phyloP scores from a whole-genome alignment of 768 basidiomycete species.

The Tricholoma flavovirens region DNA sequence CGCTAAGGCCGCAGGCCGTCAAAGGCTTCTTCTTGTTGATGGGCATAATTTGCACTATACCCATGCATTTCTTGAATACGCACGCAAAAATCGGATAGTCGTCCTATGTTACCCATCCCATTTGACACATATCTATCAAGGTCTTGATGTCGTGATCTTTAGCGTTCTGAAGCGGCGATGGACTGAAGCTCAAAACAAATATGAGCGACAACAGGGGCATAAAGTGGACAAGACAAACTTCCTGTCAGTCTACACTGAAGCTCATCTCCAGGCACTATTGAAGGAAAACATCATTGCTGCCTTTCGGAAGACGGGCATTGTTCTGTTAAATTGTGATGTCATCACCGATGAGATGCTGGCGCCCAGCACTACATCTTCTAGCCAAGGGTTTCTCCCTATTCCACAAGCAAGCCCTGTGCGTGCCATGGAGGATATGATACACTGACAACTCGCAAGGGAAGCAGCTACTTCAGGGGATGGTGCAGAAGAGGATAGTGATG shows the following conservation, averaged over 20 bases:
- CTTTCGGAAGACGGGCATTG: too few species aligned
- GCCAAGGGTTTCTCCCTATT: conserved; percentile 15
- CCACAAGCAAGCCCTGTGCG: conserved; percentile 15
- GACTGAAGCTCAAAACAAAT: conserved; percentile 15
- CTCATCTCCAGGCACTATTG: conserved; percentile 19
- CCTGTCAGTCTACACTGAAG: conserved; percentile 1
- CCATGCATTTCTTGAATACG: neutral
- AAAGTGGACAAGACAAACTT: too few species aligned
- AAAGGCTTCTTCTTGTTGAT: conserved; percentile 21
- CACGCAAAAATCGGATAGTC: conserved; percentile 25
- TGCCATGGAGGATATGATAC: too few species aligned
- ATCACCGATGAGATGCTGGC: too few species aligned
- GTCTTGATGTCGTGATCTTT: too few species aligned
- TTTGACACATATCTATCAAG: too few species aligned
- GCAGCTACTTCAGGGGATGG: too few species aligned
- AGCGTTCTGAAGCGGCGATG: conserved; percentile 24
- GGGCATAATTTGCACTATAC: neutral
- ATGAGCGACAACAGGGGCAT: conserved; percentile 4
- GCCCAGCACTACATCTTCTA: conserved; percentile 18
- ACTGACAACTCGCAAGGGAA: too few species aligned
- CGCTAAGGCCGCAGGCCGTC: conserved; percentile 24
- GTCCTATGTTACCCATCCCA: conserved; percentile 34
- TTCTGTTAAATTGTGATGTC: too few species aligned
- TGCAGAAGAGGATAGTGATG: conserved; percentile 1
- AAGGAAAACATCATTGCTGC: conserved; percentile 21